Percentiles rank a stretch among this genome's conserved stretches.
These are phyloP conservation scores for Aspergillus niger DNA, from an alignment of 2,329 filamentous ascomycete genomes.

Conservation along the genomic window DNA sequence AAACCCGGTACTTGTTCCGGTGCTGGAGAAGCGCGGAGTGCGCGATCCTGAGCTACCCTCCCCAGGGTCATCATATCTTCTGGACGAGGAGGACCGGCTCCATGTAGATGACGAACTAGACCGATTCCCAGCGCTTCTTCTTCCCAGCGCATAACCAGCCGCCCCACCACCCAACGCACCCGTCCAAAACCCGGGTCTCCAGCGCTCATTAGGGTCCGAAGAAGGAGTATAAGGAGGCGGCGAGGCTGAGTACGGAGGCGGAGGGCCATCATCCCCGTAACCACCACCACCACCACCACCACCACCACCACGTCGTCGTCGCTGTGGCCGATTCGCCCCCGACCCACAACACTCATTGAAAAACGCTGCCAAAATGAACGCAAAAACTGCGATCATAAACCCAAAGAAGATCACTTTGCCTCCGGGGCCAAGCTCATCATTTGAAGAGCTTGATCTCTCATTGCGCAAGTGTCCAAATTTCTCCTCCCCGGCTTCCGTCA, in stretches of 20 bases:
- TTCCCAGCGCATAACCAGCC: slow-evolving; percentile 46
- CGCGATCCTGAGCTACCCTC: slow-evolving; percentile 37
- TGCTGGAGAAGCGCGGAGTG: slow-evolving; percentile 36
- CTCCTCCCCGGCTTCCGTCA: slow-evolving; percentile 75
- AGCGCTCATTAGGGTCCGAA: slow-evolving; percentile 32
- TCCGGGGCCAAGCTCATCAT: slow-evolving; percentile 10
- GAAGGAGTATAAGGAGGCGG: slow-evolving; percentile 45
- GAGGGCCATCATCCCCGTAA: slow-evolving; percentile 19
- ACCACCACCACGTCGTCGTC: slow-evolving; percentile 31
- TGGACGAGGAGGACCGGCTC: slow-evolving; percentile 19
- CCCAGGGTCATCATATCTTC: slow-evolving; percentile 28
- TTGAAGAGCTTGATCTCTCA: neutral
- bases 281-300: slow-evolving; percentile 38
- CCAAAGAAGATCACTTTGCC: slow-evolving; percentile 38
- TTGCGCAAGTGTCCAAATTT: slow-evolving; percentile 57
- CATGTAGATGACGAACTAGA: slow-evolving; percentile 19
- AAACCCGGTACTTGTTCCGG: slow-evolving; percentile 46
- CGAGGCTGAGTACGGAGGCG: slow-evolving; percentile 31
- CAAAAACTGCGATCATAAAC: slow-evolving; percentile 32
- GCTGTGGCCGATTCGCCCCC: slow-evolving; percentile 19
- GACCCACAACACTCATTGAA: slow-evolving; percentile 29
- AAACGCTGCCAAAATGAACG: slow-evolving; percentile 28
- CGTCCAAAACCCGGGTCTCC: slow-evolving; percentile 52
- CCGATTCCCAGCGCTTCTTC: slow-evolving; percentile 20
- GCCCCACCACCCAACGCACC: slow-evolving; percentile 46